phyloP scores from a whole-genome alignment of 164 flowering plant genomes.

The Taxillus chinensis region DNA sequence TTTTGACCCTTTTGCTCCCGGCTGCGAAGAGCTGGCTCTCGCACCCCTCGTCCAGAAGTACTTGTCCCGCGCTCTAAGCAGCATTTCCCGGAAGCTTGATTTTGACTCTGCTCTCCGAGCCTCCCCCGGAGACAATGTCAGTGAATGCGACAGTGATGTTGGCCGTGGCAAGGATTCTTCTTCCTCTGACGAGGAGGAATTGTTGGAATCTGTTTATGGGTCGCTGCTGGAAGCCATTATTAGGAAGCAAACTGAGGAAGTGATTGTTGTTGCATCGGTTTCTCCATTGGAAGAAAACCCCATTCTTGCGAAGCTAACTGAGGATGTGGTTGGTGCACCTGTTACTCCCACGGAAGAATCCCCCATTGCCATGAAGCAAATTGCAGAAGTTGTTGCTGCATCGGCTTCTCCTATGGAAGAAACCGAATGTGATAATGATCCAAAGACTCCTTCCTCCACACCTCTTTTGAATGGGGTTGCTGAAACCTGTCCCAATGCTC shows the following conservation, averaged over 20 bases:
- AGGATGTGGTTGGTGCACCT: constrained; percentile 16
- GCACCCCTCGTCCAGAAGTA: constrained; percentile 45
- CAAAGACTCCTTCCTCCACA: constrained; percentile 29
- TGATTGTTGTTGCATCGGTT: constrained; percentile 7
- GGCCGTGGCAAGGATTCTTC: constrained; percentile 6
- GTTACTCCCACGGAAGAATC: too few species aligned
- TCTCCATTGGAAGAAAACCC: background rate
- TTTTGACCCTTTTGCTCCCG: constrained; percentile 74
- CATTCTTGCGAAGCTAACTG: constrained; percentile 27
- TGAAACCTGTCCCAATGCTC: constrained; percentile 69
- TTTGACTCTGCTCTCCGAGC: constrained; percentile 17
- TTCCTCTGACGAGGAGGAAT: constrained; percentile 25
- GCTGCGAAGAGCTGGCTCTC: constrained; percentile 37
- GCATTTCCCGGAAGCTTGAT: constrained; percentile 26
- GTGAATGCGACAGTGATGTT: too few species aligned
- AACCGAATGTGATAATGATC: constrained; percentile 17
- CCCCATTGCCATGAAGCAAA: constrained; percentile 23
- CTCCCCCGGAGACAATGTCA: background rate
- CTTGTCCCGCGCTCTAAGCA: constrained; percentile 13
- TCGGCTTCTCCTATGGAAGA: background rate
- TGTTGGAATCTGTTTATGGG: constrained; percentile 35
- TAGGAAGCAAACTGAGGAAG: constrained; percentile 23
- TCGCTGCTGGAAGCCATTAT: constrained; percentile 39
- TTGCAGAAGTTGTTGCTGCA: constrained; percentile 20
- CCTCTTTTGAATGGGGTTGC: constrained; percentile 30